Evolutionary conservation across 805 yeast species (phyloP).

Genomic region (Starmerella vaccinii): DNA sequence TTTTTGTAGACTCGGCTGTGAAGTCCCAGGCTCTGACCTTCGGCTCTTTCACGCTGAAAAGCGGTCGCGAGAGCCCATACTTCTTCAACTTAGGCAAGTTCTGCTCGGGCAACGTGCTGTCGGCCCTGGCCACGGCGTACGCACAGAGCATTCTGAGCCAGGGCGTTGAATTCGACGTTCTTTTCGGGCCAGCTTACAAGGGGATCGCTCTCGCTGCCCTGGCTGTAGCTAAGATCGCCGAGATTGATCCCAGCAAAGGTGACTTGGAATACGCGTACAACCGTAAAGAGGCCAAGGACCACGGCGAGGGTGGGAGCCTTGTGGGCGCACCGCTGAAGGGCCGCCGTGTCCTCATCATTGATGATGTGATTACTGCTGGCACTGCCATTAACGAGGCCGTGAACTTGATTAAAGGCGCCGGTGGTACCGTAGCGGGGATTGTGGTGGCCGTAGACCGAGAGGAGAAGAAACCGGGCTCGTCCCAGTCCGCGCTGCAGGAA

Average conservation of each 20-base stretch:
- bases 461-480: conserved; percentile 62
- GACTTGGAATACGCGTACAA: conserved; percentile 82
- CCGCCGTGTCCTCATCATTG: conserved; percentile 73
- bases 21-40: conserved; percentile 74
- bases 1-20: conserved; percentile 73
- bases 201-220: conserved; percentile 94
- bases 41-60: conserved; percentile 80
- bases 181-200: conserved; percentile 97
- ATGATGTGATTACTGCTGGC: conserved; percentile 97
- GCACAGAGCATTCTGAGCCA: conserved; percentile 78
- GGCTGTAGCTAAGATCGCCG: conserved; percentile 84
- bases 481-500: conserved; percentile 69
- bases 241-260: conserved; percentile 59
- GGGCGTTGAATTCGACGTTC: conserved; percentile 74
- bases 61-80: conserved; percentile 91
- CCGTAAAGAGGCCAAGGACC: conserved; percentile 81
- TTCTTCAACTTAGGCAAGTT: conserved; percentile 91
- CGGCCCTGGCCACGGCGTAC: conserved; percentile 77
- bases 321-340: conserved; percentile 72
- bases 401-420: conserved; percentile 55
- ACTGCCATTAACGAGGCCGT: conserved; percentile 95
- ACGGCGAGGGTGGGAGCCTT: conserved; percentile 94
- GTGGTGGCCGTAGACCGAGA: conserved; percentile 92
- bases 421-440: conserved; percentile 70
- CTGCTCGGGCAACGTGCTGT: conserved; percentile 65